Evolutionary conservation across 495 filamentous ascomycete genomes (phyloP), one percentile per base, ranked within the genome.

Genomic region (Penicilliopsis zonata): DNA sequence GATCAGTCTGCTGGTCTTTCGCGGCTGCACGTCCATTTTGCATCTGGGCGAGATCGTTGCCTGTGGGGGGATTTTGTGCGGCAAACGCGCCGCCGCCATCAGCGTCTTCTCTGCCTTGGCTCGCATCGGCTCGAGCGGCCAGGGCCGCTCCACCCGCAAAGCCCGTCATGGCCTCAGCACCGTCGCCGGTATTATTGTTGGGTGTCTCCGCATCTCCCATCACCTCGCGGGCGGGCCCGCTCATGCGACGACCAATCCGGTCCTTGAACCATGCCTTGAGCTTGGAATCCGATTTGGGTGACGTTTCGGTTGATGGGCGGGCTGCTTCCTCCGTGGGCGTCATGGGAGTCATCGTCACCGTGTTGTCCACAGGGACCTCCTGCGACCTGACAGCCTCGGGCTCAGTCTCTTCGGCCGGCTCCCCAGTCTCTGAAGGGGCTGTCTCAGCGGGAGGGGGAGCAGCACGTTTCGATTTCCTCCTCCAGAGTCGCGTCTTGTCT

Each of bases 241-340:
- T 52, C 36, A 52, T 28, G 13, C 53, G 52, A 33, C 68, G 61
- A 0, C 61, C 55, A 24, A 79, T 58, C 30, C 63, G 68, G 5
- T 51, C 64, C 42, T 71, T 74, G 26, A 82, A 52, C 76, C 76
- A 82, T 27, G 61, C 60, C 33, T 67, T 78, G 22, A 80, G 56
- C 36, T 68, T 67, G 25, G 57, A 61, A 10, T 55, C 47, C 7
- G 14, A 51, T 36, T 18, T 40, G 30, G 35, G 26, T 28, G 49
- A 42, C 9, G 56, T 42, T 28, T 52, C 50, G 18, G 43, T 55
- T 5, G 42, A n/a, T n/a, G n/a, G n/a, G n/a, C n/a, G n/a, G 40
- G 40, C 18, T 19, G 18, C 9, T 28, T 28, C 26, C n/a, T 28
- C 26, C 5, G 5, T n/a, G n/a, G n/a, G n/a, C n/a, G n/a, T n/a